These are phyloP conservation scores for Pythium chondricola DNA, from an alignment of 352 stramenopile species.

Conservation along the genomic window DNA sequence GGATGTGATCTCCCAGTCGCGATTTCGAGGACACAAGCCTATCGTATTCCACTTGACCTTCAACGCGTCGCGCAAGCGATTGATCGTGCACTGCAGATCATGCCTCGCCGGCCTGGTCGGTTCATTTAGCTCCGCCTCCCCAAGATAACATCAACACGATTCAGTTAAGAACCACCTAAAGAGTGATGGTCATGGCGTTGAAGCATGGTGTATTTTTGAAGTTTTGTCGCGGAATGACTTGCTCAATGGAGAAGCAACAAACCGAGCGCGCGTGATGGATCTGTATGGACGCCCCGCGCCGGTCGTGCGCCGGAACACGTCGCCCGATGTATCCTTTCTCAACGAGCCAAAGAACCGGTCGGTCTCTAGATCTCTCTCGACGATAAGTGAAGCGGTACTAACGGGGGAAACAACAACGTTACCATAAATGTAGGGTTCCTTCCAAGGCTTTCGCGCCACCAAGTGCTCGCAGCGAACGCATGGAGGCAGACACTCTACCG, in stretches of 20 bases:
- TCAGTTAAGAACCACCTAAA: too few relatives aligned
- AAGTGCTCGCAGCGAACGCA: too few relatives aligned
- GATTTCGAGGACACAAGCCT: too few relatives aligned
- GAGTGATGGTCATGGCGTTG: neutral
- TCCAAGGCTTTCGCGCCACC: neutral
- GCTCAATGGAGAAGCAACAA: neutral
- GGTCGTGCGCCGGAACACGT: constrained; percentile 16
- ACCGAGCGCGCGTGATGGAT: constrained; percentile 3
- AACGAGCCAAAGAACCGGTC: constrained; percentile 14
- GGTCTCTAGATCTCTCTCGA: neutral
- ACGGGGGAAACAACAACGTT: neutral
- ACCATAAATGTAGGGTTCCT: neutral
- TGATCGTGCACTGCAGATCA: too few relatives aligned
- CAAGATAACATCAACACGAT: too few relatives aligned
- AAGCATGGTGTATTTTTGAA: constrained; percentile 4
- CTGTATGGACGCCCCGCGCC: constrained; percentile 13
- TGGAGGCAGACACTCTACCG: too few relatives aligned
- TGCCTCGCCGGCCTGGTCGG: too few relatives aligned
- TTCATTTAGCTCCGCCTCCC: too few relatives aligned
- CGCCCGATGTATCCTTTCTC: constrained; percentile 11
- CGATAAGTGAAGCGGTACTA: neutral
- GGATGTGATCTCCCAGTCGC: too few relatives aligned
- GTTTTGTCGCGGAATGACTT: neutral
- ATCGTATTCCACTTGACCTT: too few relatives aligned
- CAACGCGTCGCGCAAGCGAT: too few relatives aligned